Base-by-base conservation (phyloP, 768 basidiomycete species). In the Cystobasidium tubakii region DNA sequence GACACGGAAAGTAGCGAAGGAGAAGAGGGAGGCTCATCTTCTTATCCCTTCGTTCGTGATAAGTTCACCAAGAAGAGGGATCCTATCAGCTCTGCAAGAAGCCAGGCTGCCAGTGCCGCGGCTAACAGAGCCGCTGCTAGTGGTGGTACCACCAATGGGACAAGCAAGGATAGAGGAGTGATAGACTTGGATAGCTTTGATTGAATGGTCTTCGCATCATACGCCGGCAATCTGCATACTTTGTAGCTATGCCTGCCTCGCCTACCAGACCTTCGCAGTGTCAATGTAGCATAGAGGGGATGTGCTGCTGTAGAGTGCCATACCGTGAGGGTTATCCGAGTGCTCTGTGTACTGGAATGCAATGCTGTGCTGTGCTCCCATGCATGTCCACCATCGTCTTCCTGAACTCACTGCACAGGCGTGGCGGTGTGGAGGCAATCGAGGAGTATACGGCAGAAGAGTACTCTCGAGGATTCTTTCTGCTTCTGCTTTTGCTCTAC, bases 141-240 rank as follows among this genome's bases (percentile, higher is more conserved):
- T n/a, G n/a, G n/a, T n/a, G n/a, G n/a, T n/a, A n/a, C n/a, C n/a
- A n/a, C n/a, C n/a, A n/a, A n/a, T n/a, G n/a, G 6, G 23, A 31
- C 4, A 4, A 55, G 62, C 42, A 75, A 73, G 62, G 72, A 55
- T 1, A 39, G n/a, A 63, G 43, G 66, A 55, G 62, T 44, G 12
- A 65, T 43, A 57, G 42, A 65, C 44, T 44, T 39, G 25, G 62
- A 71, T 43, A 39, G 36, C 31, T 57, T 31, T 23, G 54, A 57
- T 31, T 57, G 31, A 57, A 7, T 57, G 54, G 17, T 42, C n/a
- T n/a, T n/a, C n/a, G n/a, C n/a, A 42, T 42, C 42, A 42, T 42
- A 17, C 42, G 42, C n/a, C n/a, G n/a, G n/a, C n/a, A n/a, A n/a
- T n/a, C n/a, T n/a, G n/a, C n/a, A n/a, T n/a, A n/a, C n/a, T n/a